Evolutionary conservation across 371 early-diverging fungal genomes (phyloP).

Genomic region (Parasitella parasitica): DNA sequence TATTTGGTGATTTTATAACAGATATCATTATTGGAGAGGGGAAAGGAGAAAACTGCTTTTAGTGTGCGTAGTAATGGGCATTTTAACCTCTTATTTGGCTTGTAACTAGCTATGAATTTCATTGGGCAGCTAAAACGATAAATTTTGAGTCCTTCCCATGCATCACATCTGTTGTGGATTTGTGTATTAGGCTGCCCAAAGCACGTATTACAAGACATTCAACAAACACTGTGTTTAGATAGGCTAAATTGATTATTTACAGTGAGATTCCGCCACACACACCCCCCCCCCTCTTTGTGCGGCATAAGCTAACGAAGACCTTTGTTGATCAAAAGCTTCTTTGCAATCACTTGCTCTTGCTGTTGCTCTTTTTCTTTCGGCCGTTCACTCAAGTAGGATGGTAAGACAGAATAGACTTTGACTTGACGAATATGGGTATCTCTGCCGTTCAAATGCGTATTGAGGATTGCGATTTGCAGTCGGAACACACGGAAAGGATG

Average conservation of each 20-base stretch:
- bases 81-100: no score
- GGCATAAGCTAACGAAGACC: slow-evolving; percentile 1
- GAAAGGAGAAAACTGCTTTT: not conserved
- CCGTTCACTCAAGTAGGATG: slow-evolving; percentile 23
- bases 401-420: slow-evolving; percentile 62
- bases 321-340: not conserved
- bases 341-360: not conserved
- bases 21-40: slow-evolving; percentile 15
- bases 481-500: slow-evolving; percentile 58
- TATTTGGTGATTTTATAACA: slow-evolving; percentile 26
- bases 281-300: no score
- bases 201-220: no score
- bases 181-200: no score
- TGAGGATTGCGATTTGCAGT: slow-evolving; percentile 78
- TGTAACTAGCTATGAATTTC: not conserved
- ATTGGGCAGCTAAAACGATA: not conserved
- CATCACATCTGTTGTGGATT: no score
- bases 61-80: not conserved
- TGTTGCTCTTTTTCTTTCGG: not conserved
- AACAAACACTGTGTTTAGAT: no score
- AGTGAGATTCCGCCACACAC: no score
- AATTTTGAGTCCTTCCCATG: no score
- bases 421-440: slow-evolving; percentile 89
- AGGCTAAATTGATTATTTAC: no score
- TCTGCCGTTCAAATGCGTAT: slow-evolving; percentile 88